These are phyloP conservation scores for Lactarius indigo DNA, from an alignment of 768 basidiomycete species.

Conservation along the genomic window DNA sequence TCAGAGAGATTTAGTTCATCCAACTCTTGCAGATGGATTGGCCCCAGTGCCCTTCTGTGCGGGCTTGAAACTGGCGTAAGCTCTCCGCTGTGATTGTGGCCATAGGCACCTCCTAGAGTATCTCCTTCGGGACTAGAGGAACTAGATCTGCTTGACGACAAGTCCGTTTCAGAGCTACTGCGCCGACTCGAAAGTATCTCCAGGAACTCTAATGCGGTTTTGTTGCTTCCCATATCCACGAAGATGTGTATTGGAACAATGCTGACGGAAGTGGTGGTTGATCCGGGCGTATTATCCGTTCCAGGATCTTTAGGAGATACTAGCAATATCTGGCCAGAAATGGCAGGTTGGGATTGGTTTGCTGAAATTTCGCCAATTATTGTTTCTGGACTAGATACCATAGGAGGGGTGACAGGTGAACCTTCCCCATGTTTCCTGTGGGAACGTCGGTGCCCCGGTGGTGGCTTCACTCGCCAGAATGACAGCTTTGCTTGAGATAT, in stretches of 20 bases:
- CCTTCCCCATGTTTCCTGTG: slow-evolving; percentile 6
- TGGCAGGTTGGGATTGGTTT: slow-evolving; percentile 16
- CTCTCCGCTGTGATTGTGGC: background rate
- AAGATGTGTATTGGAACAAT: slow-evolving; percentile 71
- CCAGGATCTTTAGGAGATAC: slow-evolving; percentile 9
- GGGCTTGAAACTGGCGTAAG: slow-evolving; percentile 14
- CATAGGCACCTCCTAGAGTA: background rate
- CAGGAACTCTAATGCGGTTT: slow-evolving; percentile 47
- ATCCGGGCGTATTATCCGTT: background rate
- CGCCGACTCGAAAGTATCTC: slow-evolving; percentile 36
- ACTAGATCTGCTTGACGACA: background rate
- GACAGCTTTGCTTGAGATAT: slow-evolving; percentile 52
- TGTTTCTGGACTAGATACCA: background rate
- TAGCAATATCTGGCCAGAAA: slow-evolving; percentile 22
- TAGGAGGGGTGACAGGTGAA: background rate
- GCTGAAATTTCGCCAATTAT: background rate
- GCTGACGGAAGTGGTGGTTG: slow-evolving; percentile 37
- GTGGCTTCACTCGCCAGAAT: slow-evolving; percentile 53
- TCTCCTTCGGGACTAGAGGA: slow-evolving; percentile 8
- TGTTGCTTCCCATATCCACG: slow-evolving; percentile 53
- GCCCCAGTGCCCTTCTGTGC: slow-evolving; percentile 37
- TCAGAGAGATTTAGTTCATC: slow-evolving; percentile 56
- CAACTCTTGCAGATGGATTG: slow-evolving; percentile 50
- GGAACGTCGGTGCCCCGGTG: slow-evolving; percentile 6
- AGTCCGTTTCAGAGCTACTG: background rate